Conservation (phyloP, 345 rosid species). For the Euclidium syriacum region DNA sequence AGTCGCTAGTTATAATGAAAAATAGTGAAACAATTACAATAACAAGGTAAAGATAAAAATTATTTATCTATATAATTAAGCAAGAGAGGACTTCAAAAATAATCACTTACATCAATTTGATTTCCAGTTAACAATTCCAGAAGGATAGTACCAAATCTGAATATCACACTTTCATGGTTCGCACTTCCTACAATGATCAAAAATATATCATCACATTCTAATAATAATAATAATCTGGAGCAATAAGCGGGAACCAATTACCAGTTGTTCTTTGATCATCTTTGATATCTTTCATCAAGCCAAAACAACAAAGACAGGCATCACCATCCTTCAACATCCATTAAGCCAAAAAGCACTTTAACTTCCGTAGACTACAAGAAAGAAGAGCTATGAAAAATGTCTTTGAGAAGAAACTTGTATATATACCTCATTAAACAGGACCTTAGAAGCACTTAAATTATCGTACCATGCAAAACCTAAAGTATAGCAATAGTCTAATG, state of each 20-base stretch:
- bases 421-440: conserved; percentile 86
- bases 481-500: conserved; percentile 60
- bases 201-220: conserved; percentile 2
- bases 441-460: conserved; percentile 73
- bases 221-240: background rate
- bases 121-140: conserved; percentile 70
- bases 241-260: conserved; percentile 15
- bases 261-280: conserved; percentile 69
- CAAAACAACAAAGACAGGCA: conserved; percentile 90
- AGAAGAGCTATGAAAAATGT: background rate
- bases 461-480: conserved; percentile 68
- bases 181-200: conserved; percentile 57
- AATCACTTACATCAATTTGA: conserved; percentile 76
- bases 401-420: background rate
- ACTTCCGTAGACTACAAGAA: background rate
- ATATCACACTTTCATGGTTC: conserved; percentile 64
- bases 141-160: conserved; percentile 75
- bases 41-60: background rate
- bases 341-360: background rate
- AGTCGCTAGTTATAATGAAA: background rate
- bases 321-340: conserved; percentile 57
- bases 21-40: background rate
- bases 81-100: background rate
- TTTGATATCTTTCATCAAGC: conserved; percentile 72
- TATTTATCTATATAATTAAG: background rate